Percentiles rank a stretch among this genome's conserved stretches.
phyloP scores from a whole-genome alignment of 768 basidiomycete species.

The Pleurotus citrinopileatus region DNA sequence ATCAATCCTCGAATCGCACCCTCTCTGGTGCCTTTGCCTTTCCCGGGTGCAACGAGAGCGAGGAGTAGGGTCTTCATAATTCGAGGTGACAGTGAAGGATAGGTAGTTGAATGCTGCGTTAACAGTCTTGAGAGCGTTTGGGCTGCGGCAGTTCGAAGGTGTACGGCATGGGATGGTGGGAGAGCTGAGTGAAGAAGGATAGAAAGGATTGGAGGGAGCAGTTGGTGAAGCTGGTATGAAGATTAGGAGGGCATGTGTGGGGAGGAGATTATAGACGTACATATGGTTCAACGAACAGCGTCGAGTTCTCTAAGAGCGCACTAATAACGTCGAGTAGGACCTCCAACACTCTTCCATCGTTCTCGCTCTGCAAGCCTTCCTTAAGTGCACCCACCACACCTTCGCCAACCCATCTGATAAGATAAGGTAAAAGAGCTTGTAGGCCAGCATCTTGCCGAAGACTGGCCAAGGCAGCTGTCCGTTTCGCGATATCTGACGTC shows the following conservation, averaged over 20 bases:
- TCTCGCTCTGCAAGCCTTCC: conserved; percentile 54
- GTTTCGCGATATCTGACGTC: conserved; percentile 62
- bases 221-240: conserved; percentile 81
- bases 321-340: conserved; percentile 82
- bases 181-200: conserved; percentile 86
- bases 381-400: conserved; percentile 69
- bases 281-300: conserved; percentile 94
- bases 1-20: conserved; percentile 87
- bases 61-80: conserved; percentile 93
- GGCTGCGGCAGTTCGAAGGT: conserved; percentile 77
- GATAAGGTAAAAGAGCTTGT: conserved; percentile 87
- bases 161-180: conserved; percentile 64
- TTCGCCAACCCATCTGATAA: conserved; percentile 94
- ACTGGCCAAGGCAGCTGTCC: conserved; percentile 88
- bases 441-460: conserved; percentile 87
- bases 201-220: conserved; percentile 90
- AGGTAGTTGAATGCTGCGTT: conserved; percentile 82
- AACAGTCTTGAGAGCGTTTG: conserved; percentile 82
- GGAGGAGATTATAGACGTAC: conserved; percentile 44
- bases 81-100: conserved; percentile 82
- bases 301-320: conserved; percentile 81
- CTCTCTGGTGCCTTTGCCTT: conserved; percentile 79
- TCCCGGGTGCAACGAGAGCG: conserved; percentile 71
- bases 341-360: conserved; percentile 70
- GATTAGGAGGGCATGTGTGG: conserved; percentile 2